A percentile compares a stretch with the other conserved stretches of the same genome.
phyloP scores from a whole-genome alignment of 768 basidiomycete species.

The Phallus indusiatus region DNA sequence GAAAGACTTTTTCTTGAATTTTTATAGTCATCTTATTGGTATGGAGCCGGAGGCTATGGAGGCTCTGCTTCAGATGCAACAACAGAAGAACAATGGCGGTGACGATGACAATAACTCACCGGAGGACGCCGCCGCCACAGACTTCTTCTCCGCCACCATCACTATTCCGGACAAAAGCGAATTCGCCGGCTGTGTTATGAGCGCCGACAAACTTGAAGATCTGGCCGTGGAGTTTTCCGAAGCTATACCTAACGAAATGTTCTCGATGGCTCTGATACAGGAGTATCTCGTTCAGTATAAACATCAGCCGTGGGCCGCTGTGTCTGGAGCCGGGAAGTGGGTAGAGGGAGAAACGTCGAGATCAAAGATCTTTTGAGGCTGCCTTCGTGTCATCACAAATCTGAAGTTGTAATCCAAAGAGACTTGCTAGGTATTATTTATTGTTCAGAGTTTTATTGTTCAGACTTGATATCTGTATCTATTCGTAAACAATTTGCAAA shows the following conservation, averaged over 20 bases:
- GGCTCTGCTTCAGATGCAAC: constrained; percentile 12
- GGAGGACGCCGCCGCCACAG: background rate
- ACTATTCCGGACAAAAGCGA: background rate
- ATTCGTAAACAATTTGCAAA: too few species aligned
- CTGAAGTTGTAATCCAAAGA: too few species aligned
- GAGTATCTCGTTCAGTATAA: background rate
- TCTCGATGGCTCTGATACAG: background rate
- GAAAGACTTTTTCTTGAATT: constrained; percentile 51
- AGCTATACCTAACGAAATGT: background rate
- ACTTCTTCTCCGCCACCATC: too few species aligned
- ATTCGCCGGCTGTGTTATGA: background rate
- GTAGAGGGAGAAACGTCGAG: background rate
- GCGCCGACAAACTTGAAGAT: background rate
- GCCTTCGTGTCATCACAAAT: too few species aligned
- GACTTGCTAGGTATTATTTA: too few species aligned
- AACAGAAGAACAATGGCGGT: background rate
- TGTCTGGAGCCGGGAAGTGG: background rate
- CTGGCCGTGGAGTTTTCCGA: background rate
- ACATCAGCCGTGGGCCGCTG: background rate
- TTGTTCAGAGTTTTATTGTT: too few species aligned
- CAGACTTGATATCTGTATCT: too few species aligned
- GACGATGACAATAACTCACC: background rate
- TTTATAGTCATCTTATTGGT: constrained; percentile 31
- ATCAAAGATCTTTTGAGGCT: too few species aligned
- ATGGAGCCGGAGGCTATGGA: too few species aligned